Percentiles rank a stretch among this genome's conserved stretches.
These are phyloP conservation scores for Cryptococcus amylolentus DNA, from an alignment of 1,284 basidiomycete genomes.

Conservation along the genomic window DNA sequence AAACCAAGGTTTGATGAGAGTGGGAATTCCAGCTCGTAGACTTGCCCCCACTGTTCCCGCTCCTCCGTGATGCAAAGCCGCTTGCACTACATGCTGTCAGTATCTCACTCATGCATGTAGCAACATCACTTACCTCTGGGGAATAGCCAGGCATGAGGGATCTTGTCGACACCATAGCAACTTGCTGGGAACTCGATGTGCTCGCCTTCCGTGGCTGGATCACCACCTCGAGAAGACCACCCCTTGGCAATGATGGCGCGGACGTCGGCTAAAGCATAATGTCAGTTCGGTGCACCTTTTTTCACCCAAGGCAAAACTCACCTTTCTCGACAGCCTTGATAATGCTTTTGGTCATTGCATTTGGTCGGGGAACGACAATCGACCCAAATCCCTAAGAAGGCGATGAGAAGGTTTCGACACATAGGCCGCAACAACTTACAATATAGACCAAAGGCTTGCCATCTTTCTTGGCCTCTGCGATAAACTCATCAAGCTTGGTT, in stretches of 20 bases:
- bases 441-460: slow-evolving; percentile 70
- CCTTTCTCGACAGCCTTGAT: slow-evolving; percentile 64
- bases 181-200: slow-evolving; percentile 51
- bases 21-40: slow-evolving; percentile 67
- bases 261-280: slow-evolving; percentile 53
- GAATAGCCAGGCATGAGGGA: slow-evolving; percentile 80
- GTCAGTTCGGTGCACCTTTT: neutral
- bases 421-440: slow-evolving; percentile 35
- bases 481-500: slow-evolving; percentile 56
- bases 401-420: neutral
- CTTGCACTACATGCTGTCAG: slow-evolving; percentile 29
- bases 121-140: slow-evolving; percentile 56
- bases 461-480: slow-evolving; percentile 59
- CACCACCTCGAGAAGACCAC: slow-evolving; percentile 62
- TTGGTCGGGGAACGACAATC: slow-evolving; percentile 68
- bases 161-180: slow-evolving; percentile 57
- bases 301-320: slow-evolving; percentile 35
- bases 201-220: slow-evolving; percentile 44
- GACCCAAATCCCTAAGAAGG: slow-evolving; percentile 55
- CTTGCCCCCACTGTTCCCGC: slow-evolving; percentile 69
- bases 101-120: neutral
- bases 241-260: slow-evolving; percentile 72
- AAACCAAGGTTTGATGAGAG: slow-evolving; percentile 70
- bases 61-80: slow-evolving; percentile 66
- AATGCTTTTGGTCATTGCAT: slow-evolving; percentile 61